Percentiles rank a stretch among this genome's conserved stretches.
phyloP scores from a whole-genome alignment of 2,329 filamentous ascomycete species.

The Hymenoscyphus salicellus region DNA sequence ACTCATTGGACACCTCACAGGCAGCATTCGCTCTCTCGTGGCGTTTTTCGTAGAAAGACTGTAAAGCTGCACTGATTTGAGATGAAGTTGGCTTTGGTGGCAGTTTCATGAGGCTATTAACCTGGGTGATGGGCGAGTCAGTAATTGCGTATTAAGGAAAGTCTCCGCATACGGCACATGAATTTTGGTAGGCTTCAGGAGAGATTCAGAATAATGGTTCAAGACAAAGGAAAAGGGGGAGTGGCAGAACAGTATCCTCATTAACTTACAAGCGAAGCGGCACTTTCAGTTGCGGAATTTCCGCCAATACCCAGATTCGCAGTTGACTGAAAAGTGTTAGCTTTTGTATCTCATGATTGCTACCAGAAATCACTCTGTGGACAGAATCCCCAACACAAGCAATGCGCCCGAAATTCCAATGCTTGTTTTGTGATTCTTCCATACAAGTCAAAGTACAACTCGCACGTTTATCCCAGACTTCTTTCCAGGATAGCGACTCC shows the following conservation, averaged over 20 bases:
- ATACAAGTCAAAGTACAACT: constrained; percentile 13
- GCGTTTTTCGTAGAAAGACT: constrained; percentile 23
- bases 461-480: constrained; percentile 13
- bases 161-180: no score
- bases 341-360: no score
- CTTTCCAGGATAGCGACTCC: constrained; percentile 11
- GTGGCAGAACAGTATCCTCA: no score
- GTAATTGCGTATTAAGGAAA: no score
- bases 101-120: constrained; percentile 29
- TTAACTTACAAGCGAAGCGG: constrained; percentile 36
- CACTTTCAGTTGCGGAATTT: constrained; percentile 40
- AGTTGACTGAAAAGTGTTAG: constrained; percentile 9
- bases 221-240: no score
- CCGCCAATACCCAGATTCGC: constrained; percentile 37
- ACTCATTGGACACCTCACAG: constrained; percentile 23
- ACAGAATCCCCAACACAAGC: constrained; percentile 23
- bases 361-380: constrained; percentile 14
- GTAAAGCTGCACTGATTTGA: constrained; percentile 6
- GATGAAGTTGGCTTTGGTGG: constrained; percentile 1
- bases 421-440: constrained; percentile 19
- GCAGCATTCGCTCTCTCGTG: constrained; percentile 23
- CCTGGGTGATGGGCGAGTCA: no score
- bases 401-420: constrained; percentile 21
- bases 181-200: no score
- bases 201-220: no score